Percentiles rank a stretch among this genome's conserved stretches.
phyloP scores from a whole-genome alignment of 2,329 filamentous ascomycete species.

The Curvularia hawaiiensis region DNA sequence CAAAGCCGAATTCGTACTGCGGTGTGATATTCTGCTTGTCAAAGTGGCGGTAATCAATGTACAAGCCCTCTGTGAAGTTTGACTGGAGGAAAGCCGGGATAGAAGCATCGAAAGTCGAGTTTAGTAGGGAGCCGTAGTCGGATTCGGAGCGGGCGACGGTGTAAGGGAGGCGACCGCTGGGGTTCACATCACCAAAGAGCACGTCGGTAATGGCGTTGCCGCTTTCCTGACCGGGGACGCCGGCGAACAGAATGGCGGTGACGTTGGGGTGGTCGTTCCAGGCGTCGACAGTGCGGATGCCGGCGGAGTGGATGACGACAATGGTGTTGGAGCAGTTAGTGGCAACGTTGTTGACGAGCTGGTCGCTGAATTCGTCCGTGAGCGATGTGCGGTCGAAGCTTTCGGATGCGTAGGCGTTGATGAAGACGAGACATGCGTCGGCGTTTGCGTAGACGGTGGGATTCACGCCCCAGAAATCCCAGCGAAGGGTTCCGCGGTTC shows the following conservation, averaged over 20 bases:
- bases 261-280: slow-evolving; percentile 4
- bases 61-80: slow-evolving; percentile 75
- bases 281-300: slow-evolving; percentile 69
- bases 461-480: slow-evolving; percentile 43
- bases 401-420: slow-evolving; percentile 58
- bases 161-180: slow-evolving; percentile 75
- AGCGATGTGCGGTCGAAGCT: slow-evolving; percentile 33
- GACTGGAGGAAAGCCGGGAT: slow-evolving; percentile 72
- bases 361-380: slow-evolving; percentile 28
- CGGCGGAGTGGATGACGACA: slow-evolving; percentile 51
- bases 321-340: slow-evolving; percentile 57
- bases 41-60: slow-evolving; percentile 80
- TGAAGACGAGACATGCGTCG: slow-evolving; percentile 60
- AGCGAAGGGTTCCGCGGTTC: slow-evolving; percentile 40
- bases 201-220: slow-evolving; percentile 78
- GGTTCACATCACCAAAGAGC: slow-evolving; percentile 78
- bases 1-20: slow-evolving; percentile 80
- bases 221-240: slow-evolving; percentile 78
- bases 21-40: slow-evolving; percentile 68
- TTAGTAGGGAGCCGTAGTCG: slow-evolving; percentile 69
- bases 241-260: slow-evolving; percentile 54
- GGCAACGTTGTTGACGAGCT: slow-evolving; percentile 53
- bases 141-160: slow-evolving; percentile 72
- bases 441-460: slow-evolving; percentile 39
- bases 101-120: slow-evolving; percentile 42